phyloP scores from a whole-genome alignment of 2,329 filamentous ascomycete genomes.

The Amauroascus verrucosus region DNA sequence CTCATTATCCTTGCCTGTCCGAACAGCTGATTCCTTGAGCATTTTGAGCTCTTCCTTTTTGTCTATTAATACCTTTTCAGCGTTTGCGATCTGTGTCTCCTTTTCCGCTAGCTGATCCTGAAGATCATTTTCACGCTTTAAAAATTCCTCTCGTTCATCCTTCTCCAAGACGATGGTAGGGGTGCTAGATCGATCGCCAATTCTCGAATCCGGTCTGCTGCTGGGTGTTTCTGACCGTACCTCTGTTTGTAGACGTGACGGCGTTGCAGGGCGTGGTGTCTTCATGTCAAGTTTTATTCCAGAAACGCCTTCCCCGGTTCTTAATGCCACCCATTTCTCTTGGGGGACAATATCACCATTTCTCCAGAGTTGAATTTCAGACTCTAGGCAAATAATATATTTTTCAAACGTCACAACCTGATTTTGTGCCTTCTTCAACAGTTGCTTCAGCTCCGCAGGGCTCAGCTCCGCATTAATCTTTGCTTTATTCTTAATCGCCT shows the following conservation, averaged over 20 bases:
- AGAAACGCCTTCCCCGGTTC: constrained; percentile 46
- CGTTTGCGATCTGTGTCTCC: constrained; percentile 67
- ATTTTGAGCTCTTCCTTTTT: constrained; percentile 76
- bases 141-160: constrained; percentile 92
- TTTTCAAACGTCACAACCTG: constrained; percentile 81
- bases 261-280: constrained; percentile 34
- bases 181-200: constrained; percentile 75
- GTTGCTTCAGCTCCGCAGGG: constrained; percentile 82
- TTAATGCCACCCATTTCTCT: constrained; percentile 70
- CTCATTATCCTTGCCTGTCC: constrained; percentile 82
- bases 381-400: constrained; percentile 74
- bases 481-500: constrained; percentile 99
- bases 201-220: constrained; percentile 49
- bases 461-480: constrained; percentile 99
- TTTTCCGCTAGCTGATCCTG: constrained; percentile 94
- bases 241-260: constrained; percentile 32
- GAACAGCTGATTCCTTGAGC: constrained; percentile 75
- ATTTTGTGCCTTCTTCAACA: constrained; percentile 83
- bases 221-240: constrained; percentile 50
- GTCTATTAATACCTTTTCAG: constrained; percentile 71
- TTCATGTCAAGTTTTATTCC: constrained; percentile 38
- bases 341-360: constrained; percentile 77
- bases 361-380: constrained; percentile 79
- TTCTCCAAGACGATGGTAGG: constrained; percentile 84
- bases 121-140: constrained; percentile 89